Evolutionary conservation across 129 eudicot species (phyloP), one percentile per base, ranked within the genome.

Genomic region (Flaveria robusta): DNA sequence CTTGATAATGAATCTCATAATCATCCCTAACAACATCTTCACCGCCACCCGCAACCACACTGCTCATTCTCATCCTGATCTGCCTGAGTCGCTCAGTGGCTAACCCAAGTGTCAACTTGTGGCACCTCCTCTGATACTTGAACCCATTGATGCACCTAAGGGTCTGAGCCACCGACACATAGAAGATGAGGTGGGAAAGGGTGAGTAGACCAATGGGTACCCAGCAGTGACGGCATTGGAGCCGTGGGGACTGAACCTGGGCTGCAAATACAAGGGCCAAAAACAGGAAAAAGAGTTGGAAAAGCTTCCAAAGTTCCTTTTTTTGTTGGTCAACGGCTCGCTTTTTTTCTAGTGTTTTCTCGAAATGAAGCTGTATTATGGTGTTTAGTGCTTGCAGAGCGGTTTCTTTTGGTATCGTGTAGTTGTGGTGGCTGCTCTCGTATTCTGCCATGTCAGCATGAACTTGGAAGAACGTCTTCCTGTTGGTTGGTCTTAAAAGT

Each of bases 281-380:
- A 84, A 95, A 95, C 50, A 95, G 78, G 87, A 95, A 95, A 82
- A 95, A 95, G 79, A 86, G 77, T 5, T 89, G 97, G 87, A 91
- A 95, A 71, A 89, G 88, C 74, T 89, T 85, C 86, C 87, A 92
- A 13, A 95, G 89, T 70, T 95, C 86, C 79, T 95, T 95, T 23
- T 95, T 95, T 24, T 95, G 99, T 62, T 77, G 92, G 79, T 95
- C 99, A 0, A 95, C 94, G 0, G 99, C 84, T 39, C 86, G 84
- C 77, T 95, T 95, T 71, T 95, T 95, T 64, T 95, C 99, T 0
- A 95, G 96, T 89, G 99, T 95, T 78, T 95, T 95, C 78, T 95
- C 99, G 83, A 95, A 95, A 66, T 95, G 99, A 85, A 95, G 99
- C 23, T 91, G 99, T 80, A 95, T 95, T 13, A 95, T 91, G 72